A percentile compares a stretch with the other conserved stretches of the same genome.
Evolutionary conservation across 225 moss, liverwort and hornwort genomes (phyloP).

Genomic region (Anthoceros angustus): DNA sequence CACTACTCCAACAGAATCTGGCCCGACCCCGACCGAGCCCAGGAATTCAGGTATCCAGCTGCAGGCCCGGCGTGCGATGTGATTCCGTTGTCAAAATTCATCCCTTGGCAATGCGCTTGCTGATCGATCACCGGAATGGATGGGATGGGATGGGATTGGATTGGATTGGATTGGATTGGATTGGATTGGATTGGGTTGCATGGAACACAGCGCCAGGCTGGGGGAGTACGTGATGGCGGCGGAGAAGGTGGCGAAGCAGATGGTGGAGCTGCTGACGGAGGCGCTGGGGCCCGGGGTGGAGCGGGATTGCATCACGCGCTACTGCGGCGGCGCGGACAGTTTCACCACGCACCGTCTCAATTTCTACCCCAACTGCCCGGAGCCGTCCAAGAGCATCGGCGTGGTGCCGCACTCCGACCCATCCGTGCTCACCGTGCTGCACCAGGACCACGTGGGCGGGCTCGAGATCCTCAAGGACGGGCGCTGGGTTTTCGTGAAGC

Average conservation of each 20-base stretch:
- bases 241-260: slow-evolving; percentile 6
- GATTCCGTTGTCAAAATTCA: not conserved
- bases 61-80: not conserved
- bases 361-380: slow-evolving; percentile 16
- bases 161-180: no score
- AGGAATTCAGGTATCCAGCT: no score
- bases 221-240: not conserved
- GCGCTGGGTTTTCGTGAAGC: slow-evolving; percentile 14
- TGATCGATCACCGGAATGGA: no score
- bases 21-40: no score
- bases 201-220: slow-evolving; percentile 6
- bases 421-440: slow-evolving; percentile 14
- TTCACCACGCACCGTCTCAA: not conserved
- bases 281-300: slow-evolving; percentile 8
- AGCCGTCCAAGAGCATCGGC: slow-evolving; percentile 10
- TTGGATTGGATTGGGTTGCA: no score
- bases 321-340: slow-evolving; percentile 7
- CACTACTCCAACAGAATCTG: no score
- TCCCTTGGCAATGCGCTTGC: not conserved
- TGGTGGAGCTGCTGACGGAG: slow-evolving; percentile 18
- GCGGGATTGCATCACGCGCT: slow-evolving; percentile 13
- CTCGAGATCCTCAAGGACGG: slow-evolving; percentile 17
- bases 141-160: no score
- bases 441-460: slow-evolving; percentile 16
- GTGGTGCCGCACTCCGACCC: slow-evolving; percentile 15